These are phyloP conservation scores for Pisolithus sp. DNA, from an alignment of 768 basidiomycete species.

Conservation along the genomic window DNA sequence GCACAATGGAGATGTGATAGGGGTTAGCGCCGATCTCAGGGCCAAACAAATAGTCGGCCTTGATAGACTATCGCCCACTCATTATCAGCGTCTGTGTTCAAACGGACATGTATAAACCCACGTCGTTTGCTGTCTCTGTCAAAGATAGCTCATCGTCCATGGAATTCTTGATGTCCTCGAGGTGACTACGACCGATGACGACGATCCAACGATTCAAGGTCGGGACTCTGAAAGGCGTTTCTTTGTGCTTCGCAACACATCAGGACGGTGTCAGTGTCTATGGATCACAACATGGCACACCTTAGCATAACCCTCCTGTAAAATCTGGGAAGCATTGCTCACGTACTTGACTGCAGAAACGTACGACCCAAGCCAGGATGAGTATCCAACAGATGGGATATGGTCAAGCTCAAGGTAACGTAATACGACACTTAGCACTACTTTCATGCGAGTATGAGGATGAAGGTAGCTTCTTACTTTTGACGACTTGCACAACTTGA, in stretches of 20 bases:
- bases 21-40: constrained; percentile 6
- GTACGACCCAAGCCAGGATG: constrained; percentile 21
- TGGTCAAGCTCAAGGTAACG: constrained; percentile 11
- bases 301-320: constrained; percentile 28
- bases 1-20: constrained; percentile 27
- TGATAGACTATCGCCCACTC: background rate
- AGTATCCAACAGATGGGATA: constrained; percentile 26
- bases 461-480: background rate
- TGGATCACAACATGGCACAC: constrained; percentile 3
- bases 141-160: constrained; percentile 34
- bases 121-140: constrained; percentile 27
- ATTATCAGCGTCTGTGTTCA: background rate
- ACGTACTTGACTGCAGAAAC: constrained; percentile 13
- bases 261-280: background rate
- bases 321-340: constrained; percentile 12
- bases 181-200: constrained; percentile 21
- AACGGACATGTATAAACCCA: constrained; percentile 7
- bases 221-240: constrained; percentile 27
- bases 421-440: background rate
- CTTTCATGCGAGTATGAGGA: background rate
- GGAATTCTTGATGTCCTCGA: constrained; percentile 36
- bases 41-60: background rate
- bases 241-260: constrained; percentile 6
- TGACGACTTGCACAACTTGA: background rate
- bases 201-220: constrained; percentile 32